A percentile compares a stretch with the other conserved stretches of the same genome.
Evolutionary conservation across 2,329 filamentous ascomycete species (phyloP).

Genomic region (Pleoardoris graminearum): DNA sequence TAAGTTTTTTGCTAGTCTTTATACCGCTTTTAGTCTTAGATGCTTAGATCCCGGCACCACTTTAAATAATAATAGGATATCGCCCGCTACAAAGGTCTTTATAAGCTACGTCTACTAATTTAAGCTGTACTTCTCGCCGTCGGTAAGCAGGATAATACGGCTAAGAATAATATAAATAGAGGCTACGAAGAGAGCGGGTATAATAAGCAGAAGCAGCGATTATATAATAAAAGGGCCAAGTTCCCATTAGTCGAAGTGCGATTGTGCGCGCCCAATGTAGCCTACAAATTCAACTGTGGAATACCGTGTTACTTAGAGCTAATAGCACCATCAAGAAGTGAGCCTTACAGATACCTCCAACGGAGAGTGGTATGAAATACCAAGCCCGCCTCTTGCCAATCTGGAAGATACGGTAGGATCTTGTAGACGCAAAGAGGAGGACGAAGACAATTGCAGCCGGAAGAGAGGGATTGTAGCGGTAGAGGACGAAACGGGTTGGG

Average conservation of each 20-base stretch:
- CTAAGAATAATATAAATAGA: constrained; percentile 54
- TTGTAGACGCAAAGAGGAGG: constrained; percentile 50
- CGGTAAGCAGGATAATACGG: constrained; percentile 47
- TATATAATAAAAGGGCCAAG: constrained; percentile 44
- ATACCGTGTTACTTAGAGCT: background rate
- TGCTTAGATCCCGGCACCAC: constrained; percentile 50
- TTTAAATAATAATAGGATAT: constrained; percentile 59
- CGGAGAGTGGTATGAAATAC: constrained; percentile 57
- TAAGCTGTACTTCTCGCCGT: constrained; percentile 50
- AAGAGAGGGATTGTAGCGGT: constrained; percentile 50
- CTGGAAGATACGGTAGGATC: constrained; percentile 48
- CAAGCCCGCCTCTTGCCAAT: constrained; percentile 50
- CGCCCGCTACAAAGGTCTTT: constrained; percentile 59
- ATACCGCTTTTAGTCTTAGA: constrained; percentile 25
- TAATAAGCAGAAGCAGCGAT: constrained; percentile 47
- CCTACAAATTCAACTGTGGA: constrained; percentile 56
- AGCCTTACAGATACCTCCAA: constrained; percentile 56
- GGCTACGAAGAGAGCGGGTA: constrained; percentile 53
- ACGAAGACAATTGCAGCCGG: constrained; percentile 52
- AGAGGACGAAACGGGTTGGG: constrained; percentile 14
- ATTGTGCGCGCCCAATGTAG: constrained; percentile 53
- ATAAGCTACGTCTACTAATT: constrained; percentile 54
- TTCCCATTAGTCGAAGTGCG: constrained; percentile 35
- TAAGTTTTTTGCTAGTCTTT: constrained; percentile 54
- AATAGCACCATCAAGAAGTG: background rate